Evolutionary conservation across 192 early-diverging fungal genomes (phyloP).

Genomic region (Rhizoclosmatium sp.): DNA sequence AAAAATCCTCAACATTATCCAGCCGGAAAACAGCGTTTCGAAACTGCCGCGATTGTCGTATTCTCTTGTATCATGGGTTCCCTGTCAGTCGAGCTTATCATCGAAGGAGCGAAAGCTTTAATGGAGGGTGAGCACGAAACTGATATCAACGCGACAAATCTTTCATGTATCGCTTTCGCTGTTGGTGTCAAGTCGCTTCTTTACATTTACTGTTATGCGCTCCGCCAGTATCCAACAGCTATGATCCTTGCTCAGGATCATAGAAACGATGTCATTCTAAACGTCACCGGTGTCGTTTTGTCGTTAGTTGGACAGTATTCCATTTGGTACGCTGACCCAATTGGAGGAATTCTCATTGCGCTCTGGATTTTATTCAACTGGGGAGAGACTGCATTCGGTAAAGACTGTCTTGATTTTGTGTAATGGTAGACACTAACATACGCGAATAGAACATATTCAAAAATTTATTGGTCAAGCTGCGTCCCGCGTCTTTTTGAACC

Average conservation of each 20-base stretch:
- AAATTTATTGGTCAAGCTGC: conserved; percentile 78
- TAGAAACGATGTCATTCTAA: conserved; percentile 75
- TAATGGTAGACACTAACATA: neutral
- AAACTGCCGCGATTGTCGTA: conserved; percentile 78
- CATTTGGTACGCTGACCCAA: conserved; percentile 74
- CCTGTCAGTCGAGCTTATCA: conserved; percentile 70
- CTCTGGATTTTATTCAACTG: conserved; percentile 73
- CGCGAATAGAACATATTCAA: conserved; percentile 68
- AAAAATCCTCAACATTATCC: conserved; percentile 65
- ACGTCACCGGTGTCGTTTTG: conserved; percentile 65
- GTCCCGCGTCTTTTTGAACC: conserved; percentile 78
- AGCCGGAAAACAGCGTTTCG: conserved; percentile 73
- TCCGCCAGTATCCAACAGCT: conserved; percentile 70
- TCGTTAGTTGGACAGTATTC: conserved; percentile 62
- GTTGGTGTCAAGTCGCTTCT: conserved; percentile 64
- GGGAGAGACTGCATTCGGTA: conserved; percentile 65
- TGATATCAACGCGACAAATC: conserved; percentile 30
- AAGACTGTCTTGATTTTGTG: conserved; percentile 20
- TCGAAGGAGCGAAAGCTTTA: conserved; percentile 10
- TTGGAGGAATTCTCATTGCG: conserved; percentile 74
- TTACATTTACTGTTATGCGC: conserved; percentile 70
- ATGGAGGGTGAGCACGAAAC: neutral
- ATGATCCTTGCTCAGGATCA: conserved; percentile 76
- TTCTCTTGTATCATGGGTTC: conserved; percentile 75
- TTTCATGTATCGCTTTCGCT: conserved; percentile 60